These are phyloP conservation scores for Leccinum obscurum DNA, from an alignment of 768 basidiomycete species.

Conservation along the genomic window DNA sequence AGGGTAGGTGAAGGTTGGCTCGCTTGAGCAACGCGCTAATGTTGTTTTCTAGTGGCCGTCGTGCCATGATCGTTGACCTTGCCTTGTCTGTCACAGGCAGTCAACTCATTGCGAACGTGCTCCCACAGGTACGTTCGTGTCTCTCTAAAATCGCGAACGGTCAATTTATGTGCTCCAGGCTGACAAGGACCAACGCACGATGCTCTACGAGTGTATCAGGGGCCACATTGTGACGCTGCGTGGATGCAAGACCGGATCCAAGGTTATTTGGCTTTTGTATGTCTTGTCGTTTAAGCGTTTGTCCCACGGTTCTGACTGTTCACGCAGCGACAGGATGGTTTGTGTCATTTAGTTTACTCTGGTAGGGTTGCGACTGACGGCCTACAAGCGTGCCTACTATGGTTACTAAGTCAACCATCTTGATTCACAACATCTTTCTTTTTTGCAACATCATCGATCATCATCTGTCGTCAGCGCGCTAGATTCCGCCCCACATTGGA, in stretches of 20 bases:
- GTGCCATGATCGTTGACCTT: conserved; percentile 85
- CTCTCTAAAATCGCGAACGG: neutral
- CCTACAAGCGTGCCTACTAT: conserved; percentile 58
- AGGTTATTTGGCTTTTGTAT: conserved; percentile 88
- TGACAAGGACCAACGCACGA: conserved; percentile 81
- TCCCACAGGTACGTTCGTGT: conserved; percentile 60
- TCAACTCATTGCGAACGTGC: conserved; percentile 79
- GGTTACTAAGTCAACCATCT: conserved; percentile 45
- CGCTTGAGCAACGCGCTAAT: conserved; percentile 5
- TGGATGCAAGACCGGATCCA: conserved; percentile 88
- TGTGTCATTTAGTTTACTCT: conserved; percentile 10
- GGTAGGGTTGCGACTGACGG: conserved; percentile 17
- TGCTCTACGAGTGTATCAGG: conserved; percentile 82
- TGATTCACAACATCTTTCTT: conserved; percentile 26
- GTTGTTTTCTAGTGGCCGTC: conserved; percentile 51
- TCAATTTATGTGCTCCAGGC: conserved; percentile 46
- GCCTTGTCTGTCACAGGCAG: conserved; percentile 83
- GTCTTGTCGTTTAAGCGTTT: conserved; percentile 16
- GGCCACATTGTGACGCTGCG: conserved; percentile 89
- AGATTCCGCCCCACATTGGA: conserved; percentile 23
- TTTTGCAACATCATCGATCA: conserved; percentile 25
- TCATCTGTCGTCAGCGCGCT: conserved; percentile 21
- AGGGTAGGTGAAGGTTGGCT: conserved; percentile 45
- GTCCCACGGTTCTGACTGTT: conserved; percentile 5
- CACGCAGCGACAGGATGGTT: conserved; percentile 59